Evolutionary conservation across 106 monocot species (phyloP).

Genomic region (Allium cepa): DNA sequence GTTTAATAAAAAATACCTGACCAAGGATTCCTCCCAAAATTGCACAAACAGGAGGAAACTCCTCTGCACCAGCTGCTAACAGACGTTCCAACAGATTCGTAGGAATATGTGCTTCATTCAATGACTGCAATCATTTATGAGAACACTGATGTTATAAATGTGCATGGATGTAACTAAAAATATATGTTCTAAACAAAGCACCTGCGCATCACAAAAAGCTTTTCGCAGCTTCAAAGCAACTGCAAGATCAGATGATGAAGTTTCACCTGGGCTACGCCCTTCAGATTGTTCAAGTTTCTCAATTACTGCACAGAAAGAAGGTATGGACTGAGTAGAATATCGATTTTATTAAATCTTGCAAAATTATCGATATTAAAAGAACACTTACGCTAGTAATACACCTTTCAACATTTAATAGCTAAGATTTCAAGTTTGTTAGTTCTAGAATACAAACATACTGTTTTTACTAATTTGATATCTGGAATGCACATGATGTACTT

Average conservation of each 20-base stretch:
- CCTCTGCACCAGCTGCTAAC: conserved; percentile 45
- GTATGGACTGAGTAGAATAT: too few species aligned
- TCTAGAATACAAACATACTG: too few species aligned
- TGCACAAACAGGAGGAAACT: conserved; percentile 92
- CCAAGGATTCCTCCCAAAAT: conserved; percentile 89
- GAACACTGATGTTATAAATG: conserved; percentile 11
- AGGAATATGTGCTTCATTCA: conserved; percentile 65
- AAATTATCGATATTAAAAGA: too few species aligned
- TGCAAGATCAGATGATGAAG: conserved; percentile 48
- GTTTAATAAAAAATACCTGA: conserved; percentile 39
- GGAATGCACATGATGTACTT: too few species aligned
- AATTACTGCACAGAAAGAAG: background rate
- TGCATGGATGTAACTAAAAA: background rate
- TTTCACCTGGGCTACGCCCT: conserved; percentile 41
- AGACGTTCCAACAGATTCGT: conserved; percentile 46
- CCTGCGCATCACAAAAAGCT: conserved; percentile 72
- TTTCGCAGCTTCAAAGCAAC: conserved; percentile 49
- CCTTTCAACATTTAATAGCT: too few species aligned
- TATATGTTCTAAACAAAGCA: conserved; percentile 9
- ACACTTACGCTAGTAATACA: too few species aligned
- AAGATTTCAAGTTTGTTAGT: too few species aligned
- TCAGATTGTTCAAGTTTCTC: conserved; percentile 40
- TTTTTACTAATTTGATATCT: too few species aligned
- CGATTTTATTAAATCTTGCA: too few species aligned
- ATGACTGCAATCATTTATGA: conserved; percentile 31